A percentile compares a stretch with the other conserved stretches of the same genome.
Conservation (phyloP, 192 early-diverging fungal genomes). For the Coemansia pectinata region DNA sequence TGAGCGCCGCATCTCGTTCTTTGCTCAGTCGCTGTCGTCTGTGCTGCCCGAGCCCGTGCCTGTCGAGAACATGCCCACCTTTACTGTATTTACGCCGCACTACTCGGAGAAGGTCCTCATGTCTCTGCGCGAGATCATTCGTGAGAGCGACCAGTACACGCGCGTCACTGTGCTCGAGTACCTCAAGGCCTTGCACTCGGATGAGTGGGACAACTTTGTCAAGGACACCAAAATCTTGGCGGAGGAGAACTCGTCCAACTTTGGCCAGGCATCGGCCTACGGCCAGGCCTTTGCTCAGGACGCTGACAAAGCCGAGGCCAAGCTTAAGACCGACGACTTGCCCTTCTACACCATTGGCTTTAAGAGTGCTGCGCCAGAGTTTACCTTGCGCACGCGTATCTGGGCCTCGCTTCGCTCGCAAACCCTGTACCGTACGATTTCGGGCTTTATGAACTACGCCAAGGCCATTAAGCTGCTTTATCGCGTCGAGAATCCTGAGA, state of each 20-base stretch:
- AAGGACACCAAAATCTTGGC: conserved; percentile 80
- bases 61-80: conserved; percentile 82
- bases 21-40: conserved; percentile 82
- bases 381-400: conserved; percentile 80
- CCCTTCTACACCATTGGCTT: conserved; percentile 82
- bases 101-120: conserved; percentile 86
- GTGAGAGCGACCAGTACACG: conserved; percentile 78
- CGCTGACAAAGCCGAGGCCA: conserved; percentile 60
- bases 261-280: conserved; percentile 54
- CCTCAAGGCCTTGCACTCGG: conserved; percentile 72
- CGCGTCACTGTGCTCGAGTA: conserved; percentile 82
- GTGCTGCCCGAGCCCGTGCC: conserved; percentile 77
- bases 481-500: conserved; percentile 78
- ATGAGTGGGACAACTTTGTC: conserved; percentile 92
- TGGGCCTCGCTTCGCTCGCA: conserved; percentile 87
- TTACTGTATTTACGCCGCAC: conserved; percentile 82
- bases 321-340: conserved; percentile 74
- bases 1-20: conserved; percentile 81
- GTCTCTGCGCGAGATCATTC: conserved; percentile 79
- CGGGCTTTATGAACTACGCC: conserved; percentile 85
- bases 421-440: conserved; percentile 83
- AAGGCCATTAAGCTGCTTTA: conserved; percentile 82
- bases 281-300: conserved; percentile 56
- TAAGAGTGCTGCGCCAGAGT: conserved; percentile 79
- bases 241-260: conserved; percentile 63